Base-by-base conservation (phyloP, 768 basidiomycete genomes). In the Omphalotus guepiniiformis region DNA sequence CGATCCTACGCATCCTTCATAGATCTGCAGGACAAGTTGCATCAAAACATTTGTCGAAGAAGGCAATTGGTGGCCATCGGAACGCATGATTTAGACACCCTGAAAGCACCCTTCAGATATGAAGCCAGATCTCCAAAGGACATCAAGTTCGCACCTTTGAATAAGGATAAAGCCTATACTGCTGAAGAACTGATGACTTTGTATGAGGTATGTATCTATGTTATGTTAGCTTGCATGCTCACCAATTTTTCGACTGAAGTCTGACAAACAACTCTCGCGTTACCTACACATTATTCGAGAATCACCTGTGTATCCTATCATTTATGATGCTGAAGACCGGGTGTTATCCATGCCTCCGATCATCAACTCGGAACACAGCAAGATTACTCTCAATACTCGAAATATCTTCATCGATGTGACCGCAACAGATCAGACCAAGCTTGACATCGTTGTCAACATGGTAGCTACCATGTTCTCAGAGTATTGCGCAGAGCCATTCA, bases 281-380 rank as follows among this genome's bases (percentile, higher is more conserved):
- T 98, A 90, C 69, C 78, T 99, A 25, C 90, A 75, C 49, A 96
- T 99, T 66, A 92, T 98, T 58, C 83, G 88, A 25, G 91, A 96
- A 61, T 89, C 92, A 12, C 91, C 94, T 7, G 91, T 96, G 37
- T 98, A 97, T 67, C 96, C 96, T 29, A 87, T 98, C 68, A 96
- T 98, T 62, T 98, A 98, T 67, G 95, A 98, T 64, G 74, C 79
- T 8, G 74, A 85, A 49, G 89, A 91, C 63, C 80, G 74, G 23
- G 95, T 98, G 2, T 75, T 96, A 23, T 94, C 92, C 16, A 94
- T 98, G 86, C 96, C 96, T 30, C 96, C 96, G 7, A 97, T 99
- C 63, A 95, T 95, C 69, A 96, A 96, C 68, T 94, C 93, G 3
- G 87, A 96, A 55, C 90, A 91, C 67, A 97, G 92, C 63, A 98